Conservation (phyloP, 2,329 filamentous ascomycete species). For the Penicillium sp. region DNA sequence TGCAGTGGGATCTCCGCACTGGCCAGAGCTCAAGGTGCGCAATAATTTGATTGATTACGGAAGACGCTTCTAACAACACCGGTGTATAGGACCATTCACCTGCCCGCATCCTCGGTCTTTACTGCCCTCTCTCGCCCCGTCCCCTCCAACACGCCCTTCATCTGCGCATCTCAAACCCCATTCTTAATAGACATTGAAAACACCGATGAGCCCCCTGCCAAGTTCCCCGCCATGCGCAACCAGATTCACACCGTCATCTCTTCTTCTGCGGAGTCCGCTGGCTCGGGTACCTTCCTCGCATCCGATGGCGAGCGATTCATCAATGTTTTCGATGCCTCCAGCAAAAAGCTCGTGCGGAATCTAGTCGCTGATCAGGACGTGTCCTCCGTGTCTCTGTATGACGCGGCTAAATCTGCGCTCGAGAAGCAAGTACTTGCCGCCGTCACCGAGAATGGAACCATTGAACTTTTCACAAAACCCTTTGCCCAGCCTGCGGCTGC, state of each 20-base stretch:
- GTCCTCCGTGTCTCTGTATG: slow-evolving; percentile 34
- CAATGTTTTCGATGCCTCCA: slow-evolving; percentile 45
- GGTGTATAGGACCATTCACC: slow-evolving; percentile 38
- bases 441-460: slow-evolving; percentile 45
- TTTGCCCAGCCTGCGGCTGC: slow-evolving; percentile 36
- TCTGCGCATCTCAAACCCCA: slow-evolving; percentile 49
- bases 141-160: slow-evolving; percentile 39
- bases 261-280: slow-evolving; percentile 35
- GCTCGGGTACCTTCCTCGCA: slow-evolving; percentile 43
- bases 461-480: slow-evolving; percentile 49
- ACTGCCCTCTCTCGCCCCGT: slow-evolving; percentile 40
- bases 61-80: slow-evolving; percentile 11
- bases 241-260: slow-evolving; percentile 45
- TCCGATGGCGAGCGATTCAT: slow-evolving; percentile 49
- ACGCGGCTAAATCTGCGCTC: slow-evolving; percentile 16
- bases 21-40: slow-evolving; percentile 42
- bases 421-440: slow-evolving; percentile 44
- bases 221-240: slow-evolving; percentile 48
- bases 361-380: slow-evolving; percentile 49
- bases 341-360: slow-evolving; percentile 43
- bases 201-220: slow-evolving; percentile 34
- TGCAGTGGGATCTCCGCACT: slow-evolving; percentile 49
- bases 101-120: slow-evolving; percentile 39
- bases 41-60: slow-evolving; percentile 4
- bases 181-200: slow-evolving; percentile 43